Evolutionary conservation across 1,284 basidiomycete genomes (phyloP).

Genomic region (Cystobasidium slooffiae): DNA sequence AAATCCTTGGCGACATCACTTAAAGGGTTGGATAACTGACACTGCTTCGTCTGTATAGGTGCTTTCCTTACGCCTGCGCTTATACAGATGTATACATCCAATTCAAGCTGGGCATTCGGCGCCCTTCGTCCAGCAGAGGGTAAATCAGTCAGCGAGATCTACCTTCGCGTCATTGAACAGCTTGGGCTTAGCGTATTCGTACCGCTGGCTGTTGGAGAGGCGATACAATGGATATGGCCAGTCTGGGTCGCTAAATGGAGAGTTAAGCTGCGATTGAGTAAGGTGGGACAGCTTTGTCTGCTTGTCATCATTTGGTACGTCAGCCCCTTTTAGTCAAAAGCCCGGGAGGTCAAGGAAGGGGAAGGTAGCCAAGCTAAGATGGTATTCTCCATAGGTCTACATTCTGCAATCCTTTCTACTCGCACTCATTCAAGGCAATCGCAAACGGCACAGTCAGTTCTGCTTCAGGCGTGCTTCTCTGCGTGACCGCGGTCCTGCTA

Average conservation of each 20-base stretch:
- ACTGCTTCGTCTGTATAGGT: constrained; percentile 44
- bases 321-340: not conserved
- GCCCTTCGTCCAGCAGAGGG: constrained; percentile 52
- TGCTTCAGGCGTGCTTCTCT: no score
- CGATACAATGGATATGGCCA: constrained; percentile 52
- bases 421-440: constrained; percentile 52
- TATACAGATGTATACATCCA: constrained; percentile 53
- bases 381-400: constrained; percentile 45
- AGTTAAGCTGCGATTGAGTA: constrained; percentile 51
- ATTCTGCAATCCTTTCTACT: constrained; percentile 56
- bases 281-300: constrained; percentile 53
- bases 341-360: not conserved
- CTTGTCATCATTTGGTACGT: constrained; percentile 54
- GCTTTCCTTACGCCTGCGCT: constrained; percentile 55
- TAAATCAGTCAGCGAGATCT: constrained; percentile 52
- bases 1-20: constrained; percentile 46
- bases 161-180: constrained; percentile 54
- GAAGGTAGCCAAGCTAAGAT: no score
- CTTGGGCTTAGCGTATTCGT: constrained; percentile 53
- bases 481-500: not conserved
- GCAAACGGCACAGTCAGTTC: constrained; percentile 48
- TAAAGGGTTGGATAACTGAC: not conserved
- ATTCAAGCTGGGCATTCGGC: constrained; percentile 52
- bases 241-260: constrained; percentile 51
- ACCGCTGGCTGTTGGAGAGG: constrained; percentile 55